phyloP scores from a whole-genome alignment of 2,329 filamentous ascomycete species.

The Talaromyces sp. region DNA sequence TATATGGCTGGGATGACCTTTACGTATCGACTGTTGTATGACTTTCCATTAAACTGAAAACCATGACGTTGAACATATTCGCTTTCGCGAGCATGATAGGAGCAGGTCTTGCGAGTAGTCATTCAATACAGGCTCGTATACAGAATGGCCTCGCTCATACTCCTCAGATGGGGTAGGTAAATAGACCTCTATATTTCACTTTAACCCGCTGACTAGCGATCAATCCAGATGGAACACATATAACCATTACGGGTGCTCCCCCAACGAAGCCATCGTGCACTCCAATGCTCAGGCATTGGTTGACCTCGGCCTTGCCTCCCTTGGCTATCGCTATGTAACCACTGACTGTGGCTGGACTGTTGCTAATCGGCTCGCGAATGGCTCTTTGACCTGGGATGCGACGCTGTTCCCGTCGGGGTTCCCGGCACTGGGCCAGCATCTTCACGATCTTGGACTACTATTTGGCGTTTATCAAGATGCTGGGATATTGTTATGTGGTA shows the following conservation, averaged over 20 bases:
- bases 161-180: constrained; percentile 30
- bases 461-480: constrained; percentile 48
- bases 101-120: neutral
- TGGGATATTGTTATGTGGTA: constrained; percentile 41
- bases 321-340: constrained; percentile 57
- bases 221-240: constrained; percentile 56
- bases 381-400: constrained; percentile 42
- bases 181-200: neutral
- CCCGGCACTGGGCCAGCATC: constrained; percentile 37
- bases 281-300: constrained; percentile 54
- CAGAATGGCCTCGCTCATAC: constrained; percentile 28
- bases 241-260: constrained; percentile 54
- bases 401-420: constrained; percentile 44
- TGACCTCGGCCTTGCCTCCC: constrained; percentile 49
- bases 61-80: neutral
- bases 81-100: neutral
- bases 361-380: constrained; percentile 33
- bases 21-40: neutral
- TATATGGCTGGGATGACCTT: neutral
- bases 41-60: neutral
- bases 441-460: constrained; percentile 40
- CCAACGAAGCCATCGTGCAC: constrained; percentile 49
- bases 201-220: neutral
- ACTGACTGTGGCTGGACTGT: constrained; percentile 59
- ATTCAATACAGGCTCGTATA: neutral